These are phyloP conservation scores for Russula griseocarnosa DNA, from an alignment of 768 basidiomycete species.

Conservation along the genomic window DNA sequence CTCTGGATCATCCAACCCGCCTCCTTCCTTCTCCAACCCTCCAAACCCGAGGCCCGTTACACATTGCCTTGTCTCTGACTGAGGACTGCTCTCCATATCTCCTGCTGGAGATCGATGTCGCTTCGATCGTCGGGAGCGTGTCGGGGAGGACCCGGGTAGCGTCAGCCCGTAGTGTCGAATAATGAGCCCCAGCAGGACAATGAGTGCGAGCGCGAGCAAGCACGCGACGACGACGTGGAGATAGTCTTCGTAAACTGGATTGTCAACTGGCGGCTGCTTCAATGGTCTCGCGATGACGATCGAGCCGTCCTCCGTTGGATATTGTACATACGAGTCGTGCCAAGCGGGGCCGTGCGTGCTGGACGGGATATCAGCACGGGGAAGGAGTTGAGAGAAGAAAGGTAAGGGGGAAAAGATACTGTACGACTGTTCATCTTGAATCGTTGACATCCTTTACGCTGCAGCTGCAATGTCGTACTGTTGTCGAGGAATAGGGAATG, in stretches of 20 bases:
- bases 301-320: neutral
- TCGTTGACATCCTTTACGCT: neutral
- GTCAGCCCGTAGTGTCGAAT: conserved; percentile 22
- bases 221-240: conserved; percentile 24
- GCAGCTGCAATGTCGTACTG: neutral
- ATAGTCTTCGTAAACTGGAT: conserved; percentile 13
- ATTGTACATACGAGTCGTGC: conserved; percentile 2
- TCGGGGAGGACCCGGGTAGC: neutral
- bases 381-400: neutral
- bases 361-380: neutral
- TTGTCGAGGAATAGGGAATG: neutral
- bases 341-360: neutral
- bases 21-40: neutral
- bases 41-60: neutral
- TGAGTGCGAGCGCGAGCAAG: conserved; percentile 17
- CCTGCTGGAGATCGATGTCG: neutral
- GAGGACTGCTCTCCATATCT: neutral
- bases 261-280: neutral
- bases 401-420: neutral
- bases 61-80: neutral
- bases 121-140: neutral
- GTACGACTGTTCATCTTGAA: neutral
- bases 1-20: neutral
- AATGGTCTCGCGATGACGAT: conserved; percentile 17
- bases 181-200: conserved; percentile 13